Evolutionary conservation across 2,329 filamentous ascomycete species (phyloP), one percentile per base, ranked within the genome.

Genomic region (Seiridium unicorne): DNA sequence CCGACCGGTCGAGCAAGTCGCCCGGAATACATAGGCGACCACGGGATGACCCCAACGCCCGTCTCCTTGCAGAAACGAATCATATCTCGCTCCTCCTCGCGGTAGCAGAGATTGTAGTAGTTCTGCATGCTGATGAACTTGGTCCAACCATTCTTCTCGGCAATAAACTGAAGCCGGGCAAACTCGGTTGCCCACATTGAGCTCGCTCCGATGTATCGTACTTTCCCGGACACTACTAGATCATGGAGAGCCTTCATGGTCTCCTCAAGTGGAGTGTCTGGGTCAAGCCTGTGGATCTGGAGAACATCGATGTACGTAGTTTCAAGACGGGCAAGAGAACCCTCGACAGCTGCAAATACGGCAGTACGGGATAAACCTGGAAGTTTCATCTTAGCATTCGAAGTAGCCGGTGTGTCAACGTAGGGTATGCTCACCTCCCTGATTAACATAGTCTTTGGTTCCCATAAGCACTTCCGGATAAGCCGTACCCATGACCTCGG

Each of bases 101-200:
- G 80, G 70, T 88, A 88, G 4, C 84, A 68, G 7, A 86, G 73
- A 66, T 84, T 86, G 71, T 88, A 83, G 60, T 82, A 78, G 65
- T 85, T 85, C 67, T 87, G 85, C 85, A 88, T 88, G 31, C 76
- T 80, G 63, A 87, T 73, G 66, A 88, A 87, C 69, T 86, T 83
- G 18, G 81, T 84, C 84, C 83, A 84, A 31, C 78, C 79, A 61
- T 85, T 75, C 65, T 79, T 78, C 62, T 84, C 79, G 10, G 85
- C 85, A 18, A 76, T 76, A 63, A 80, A 81, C 68, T 88, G 85
- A 69, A 86, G 71, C 42, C 73, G 73, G 13, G 80, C 79, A 64
- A 85, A 84, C 66, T 85, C 78, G 66, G 78, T 81, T 3, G 79
- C 75, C 65, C 76, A 81, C 82, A 85, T 85, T 57, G 72, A 77